phyloP scores from a whole-genome alignment of 176 grass and related monocot genomes.

The Areca catechu region DNA sequence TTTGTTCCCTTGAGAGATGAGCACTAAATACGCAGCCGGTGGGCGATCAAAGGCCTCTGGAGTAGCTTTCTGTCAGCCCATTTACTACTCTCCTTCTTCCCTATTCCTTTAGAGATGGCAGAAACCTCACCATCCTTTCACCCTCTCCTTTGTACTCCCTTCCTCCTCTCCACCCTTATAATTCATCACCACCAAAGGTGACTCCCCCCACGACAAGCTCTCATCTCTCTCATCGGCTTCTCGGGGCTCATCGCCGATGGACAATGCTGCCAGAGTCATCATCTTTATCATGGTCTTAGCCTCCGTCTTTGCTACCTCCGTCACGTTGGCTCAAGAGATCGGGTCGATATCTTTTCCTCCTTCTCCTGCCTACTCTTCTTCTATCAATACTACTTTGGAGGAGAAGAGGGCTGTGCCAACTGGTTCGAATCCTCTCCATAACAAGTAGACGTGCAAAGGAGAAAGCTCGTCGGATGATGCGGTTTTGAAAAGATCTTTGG shows the following conservation, averaged over 20 bases:
- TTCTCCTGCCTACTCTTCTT: too few species aligned
- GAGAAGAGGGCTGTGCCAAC: conserved; percentile 13
- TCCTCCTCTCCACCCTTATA: too few species aligned
- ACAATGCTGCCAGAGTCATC: not conserved
- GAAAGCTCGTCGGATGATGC: too few species aligned
- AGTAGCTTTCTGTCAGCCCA: conserved; percentile 1
- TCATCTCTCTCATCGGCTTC: too few species aligned
- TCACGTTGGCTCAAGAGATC: not conserved
- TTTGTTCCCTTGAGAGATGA: not conserved
- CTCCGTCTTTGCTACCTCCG: not conserved
- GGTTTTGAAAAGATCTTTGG: too few species aligned
- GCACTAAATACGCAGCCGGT: conserved; percentile 6
- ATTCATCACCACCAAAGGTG: too few species aligned
- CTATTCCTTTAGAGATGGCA: too few species aligned
- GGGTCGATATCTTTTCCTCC: not conserved
- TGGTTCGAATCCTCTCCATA: conserved; percentile 14
- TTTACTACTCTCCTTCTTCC: not conserved
- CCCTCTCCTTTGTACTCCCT: too few species aligned
- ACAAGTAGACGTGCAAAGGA: conserved; percentile 1
- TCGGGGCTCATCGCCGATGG: not conserved
- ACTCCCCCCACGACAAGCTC: too few species aligned
- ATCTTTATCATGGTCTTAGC: conserved; percentile 1
- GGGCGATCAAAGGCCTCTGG: not conserved
- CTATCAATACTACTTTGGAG: not conserved
- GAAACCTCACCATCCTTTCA: too few species aligned